phyloP scores from a whole-genome alignment of 2,329 filamentous ascomycete genomes.

The Neofusicoccum sp. region DNA sequence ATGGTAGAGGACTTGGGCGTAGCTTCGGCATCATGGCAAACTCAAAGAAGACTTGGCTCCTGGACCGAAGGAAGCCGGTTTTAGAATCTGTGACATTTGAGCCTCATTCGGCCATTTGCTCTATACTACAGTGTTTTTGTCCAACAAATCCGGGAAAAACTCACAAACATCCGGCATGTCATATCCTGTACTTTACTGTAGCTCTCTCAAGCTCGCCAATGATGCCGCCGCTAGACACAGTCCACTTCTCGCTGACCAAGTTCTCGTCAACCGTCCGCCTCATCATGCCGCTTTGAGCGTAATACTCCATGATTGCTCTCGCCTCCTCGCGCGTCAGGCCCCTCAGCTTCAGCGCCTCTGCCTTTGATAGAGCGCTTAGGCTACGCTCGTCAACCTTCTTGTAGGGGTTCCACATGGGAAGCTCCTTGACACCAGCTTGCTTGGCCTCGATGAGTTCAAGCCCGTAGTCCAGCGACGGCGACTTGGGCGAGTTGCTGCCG shows the following conservation, averaged over 20 bases:
- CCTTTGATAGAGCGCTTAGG: constrained; percentile 44
- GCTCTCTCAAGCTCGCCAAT: constrained; percentile 82
- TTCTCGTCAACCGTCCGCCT: constrained; percentile 67
- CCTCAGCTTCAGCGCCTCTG: constrained; percentile 56
- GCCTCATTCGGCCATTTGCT: no score
- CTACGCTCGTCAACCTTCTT: constrained; percentile 53
- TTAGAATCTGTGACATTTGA: no score
- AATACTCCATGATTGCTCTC: constrained; percentile 84
- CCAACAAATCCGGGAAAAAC: no score
- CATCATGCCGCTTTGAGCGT: constrained; percentile 79
- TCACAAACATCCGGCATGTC: constrained; percentile 1
- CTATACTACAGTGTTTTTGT: no score
- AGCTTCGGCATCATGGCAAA: no score
- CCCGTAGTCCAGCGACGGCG: constrained; percentile 67
- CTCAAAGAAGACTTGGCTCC: no score
- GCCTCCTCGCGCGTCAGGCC: constrained; percentile 74
- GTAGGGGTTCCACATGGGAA: constrained; percentile 52
- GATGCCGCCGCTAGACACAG: constrained; percentile 73
- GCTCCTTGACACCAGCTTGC: constrained; percentile 26
- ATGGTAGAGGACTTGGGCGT: no score
- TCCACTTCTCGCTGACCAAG: constrained; percentile 79
- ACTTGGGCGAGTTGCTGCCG: constrained; percentile 64
- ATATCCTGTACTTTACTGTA: constrained; percentile 45
- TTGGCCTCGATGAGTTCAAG: constrained; percentile 53
- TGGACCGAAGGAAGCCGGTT: no score